Conservation (phyloP, 257 asterid genomes). For the Fraxinus cuspidata region DNA sequence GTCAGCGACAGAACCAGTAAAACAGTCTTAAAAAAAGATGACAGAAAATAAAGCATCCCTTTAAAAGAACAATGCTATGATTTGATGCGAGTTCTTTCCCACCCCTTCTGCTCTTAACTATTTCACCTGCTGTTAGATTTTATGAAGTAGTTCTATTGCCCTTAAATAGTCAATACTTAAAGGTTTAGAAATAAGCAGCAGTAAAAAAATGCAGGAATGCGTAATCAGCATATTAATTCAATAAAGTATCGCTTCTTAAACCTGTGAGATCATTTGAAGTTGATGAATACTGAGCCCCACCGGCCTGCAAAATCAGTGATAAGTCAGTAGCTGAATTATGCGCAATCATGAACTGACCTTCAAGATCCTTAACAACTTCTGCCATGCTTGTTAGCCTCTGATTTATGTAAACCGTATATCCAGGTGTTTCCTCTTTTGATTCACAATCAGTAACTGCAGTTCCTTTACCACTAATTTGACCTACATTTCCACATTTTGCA, state of each 20-base stretch:
- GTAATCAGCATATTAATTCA: background rate
- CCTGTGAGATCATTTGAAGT: constrained; percentile 71
- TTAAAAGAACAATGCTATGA: background rate
- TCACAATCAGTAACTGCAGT: constrained; percentile 55
- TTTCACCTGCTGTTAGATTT: background rate
- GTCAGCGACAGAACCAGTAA: background rate
- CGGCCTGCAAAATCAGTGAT: constrained; percentile 71
- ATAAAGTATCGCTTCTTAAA: constrained; percentile 21
- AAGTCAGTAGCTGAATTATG: constrained; percentile 73
- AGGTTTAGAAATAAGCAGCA: background rate
- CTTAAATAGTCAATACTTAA: background rate
- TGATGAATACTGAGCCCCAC: constrained; percentile 68
- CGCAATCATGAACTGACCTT: constrained; percentile 73
- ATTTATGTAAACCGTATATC: constrained; percentile 84
- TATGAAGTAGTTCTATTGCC: background rate
- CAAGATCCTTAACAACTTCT: constrained; percentile 88
- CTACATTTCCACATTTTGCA: constrained; percentile 53
- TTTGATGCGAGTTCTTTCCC: background rate
- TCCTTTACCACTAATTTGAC: constrained; percentile 61
- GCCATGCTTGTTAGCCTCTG: constrained; percentile 89
- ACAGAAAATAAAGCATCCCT: background rate
- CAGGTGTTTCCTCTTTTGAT: constrained; percentile 74
- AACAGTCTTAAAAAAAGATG: background rate
- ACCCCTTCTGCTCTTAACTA: background rate
- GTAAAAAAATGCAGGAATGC: no score